Evolutionary conservation across 2,329 filamentous ascomycete species (phyloP), one percentile per base, ranked within the genome.

Genomic region (Sporothrix pseudoabietina): DNA sequence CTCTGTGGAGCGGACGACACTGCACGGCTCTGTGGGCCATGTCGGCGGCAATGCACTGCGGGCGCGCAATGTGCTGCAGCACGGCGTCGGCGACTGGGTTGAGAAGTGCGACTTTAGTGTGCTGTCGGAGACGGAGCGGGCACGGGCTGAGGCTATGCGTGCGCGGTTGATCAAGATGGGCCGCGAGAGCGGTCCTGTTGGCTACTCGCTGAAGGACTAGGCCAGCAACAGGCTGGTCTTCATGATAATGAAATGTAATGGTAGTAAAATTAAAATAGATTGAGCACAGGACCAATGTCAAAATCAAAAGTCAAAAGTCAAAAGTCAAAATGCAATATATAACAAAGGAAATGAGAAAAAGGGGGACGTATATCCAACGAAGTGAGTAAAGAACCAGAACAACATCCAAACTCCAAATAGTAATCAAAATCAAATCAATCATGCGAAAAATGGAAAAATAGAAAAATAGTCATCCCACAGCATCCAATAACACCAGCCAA

Each of bases 31-130:
- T 72, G 91, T 92, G 65, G 91, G 91, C 1, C 87, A 90, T 77
- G 83, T 83, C 0, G 81, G 80, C 2, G 89, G 87, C 1, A 87
- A 87, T 73, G 79, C 77, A 57, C 82, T 87, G 74, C 81, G 91
- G 73, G 91, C 91, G 70, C 85, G 90, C 76, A 93, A 93, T 80
- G 91, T 94, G 76, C 80, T 94, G 78, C 91, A 94, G 85, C 91
- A 94, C 81, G 91, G 90, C 4, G 85, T 93, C 30, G 90, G 90
- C 4, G 83, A 82, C 59, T 94, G 90, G 90, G 89, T 92, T 7
- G 85, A 84, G 44, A 77, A 82, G 32, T 87, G 88, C 75, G 85
- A 90, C 78, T 88, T 93, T 72, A 81, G 81, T 47, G 80, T 75
- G 16, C 77, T 90, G 74, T 80, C 66, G 9, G 30, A 30, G 19